Base-by-base conservation (phyloP, 768 basidiomycete genomes). In the Solioccasus polychromus region DNA sequence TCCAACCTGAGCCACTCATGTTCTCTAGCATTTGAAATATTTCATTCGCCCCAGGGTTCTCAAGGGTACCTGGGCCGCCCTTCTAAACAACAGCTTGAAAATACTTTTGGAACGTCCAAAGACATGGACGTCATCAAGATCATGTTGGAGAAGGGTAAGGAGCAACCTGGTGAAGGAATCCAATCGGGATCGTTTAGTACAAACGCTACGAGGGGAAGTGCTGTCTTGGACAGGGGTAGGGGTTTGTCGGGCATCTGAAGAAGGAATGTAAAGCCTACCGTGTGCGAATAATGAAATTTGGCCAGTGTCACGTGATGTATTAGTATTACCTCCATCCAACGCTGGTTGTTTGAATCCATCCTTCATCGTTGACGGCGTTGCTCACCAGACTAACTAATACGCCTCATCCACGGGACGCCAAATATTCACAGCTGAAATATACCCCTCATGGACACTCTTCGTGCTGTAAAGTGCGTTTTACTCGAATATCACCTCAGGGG, bases 31-130 rank as follows among this genome's bases (percentile, higher is more conserved):
- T 92, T 86, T 71, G 57, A 74, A 28, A 71, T 93, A 45, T 85
- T 84, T 65, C 70, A 76, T 61, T 84, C 88, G 17, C 65, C 66
- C 19, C 88, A 90, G 63, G 91, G 90, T 11, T 65, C 76, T 5
- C 89, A 92, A 66, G 92, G 90, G n/a, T 63, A 81, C 42, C 76
- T 90, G 29, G 78, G 82, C 22, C 72, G 74, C 42, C 74, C 88
- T 10, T 92, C 89, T n/a, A 81, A 85, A 39, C 92, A 93, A 61
- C 83, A 90, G 57, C 80, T 94, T 45, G 88, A 91, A 34, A 84
- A 67, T 44, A 70, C 70, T 28, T 93, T 94, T 53, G 80, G 73
- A 15, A 77, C 83, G 3, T 63, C 71, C 54, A 83, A 81, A 38
- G 82, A 90, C 32, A 61, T 71, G 17, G 87, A 88, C 2, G 83